Conservation (phyloP, 2,329 filamentous ascomycete species). For the Cadophora gregata region DNA sequence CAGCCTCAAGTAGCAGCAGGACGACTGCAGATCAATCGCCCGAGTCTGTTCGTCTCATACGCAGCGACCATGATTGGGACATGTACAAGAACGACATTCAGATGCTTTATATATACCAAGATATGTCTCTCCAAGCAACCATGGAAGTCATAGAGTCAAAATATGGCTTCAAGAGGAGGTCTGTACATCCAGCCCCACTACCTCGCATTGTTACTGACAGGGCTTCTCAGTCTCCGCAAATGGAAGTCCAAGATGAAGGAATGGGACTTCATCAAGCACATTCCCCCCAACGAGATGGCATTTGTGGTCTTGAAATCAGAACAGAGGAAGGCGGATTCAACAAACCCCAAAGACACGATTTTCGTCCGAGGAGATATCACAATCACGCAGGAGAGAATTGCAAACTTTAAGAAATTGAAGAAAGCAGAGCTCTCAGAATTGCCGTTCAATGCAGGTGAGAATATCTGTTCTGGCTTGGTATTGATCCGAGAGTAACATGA, state of each 20-base stretch:
- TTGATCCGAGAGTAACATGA: neutral
- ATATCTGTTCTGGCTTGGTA: neutral
- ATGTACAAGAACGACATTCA: slow-evolving; percentile 3
- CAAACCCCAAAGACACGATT: neutral
- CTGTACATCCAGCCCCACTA: neutral
- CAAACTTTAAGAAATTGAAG: slow-evolving; percentile 6
- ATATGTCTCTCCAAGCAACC: neutral
- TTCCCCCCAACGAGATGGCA: neutral
- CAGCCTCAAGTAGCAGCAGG: neutral
- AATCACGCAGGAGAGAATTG: neutral
- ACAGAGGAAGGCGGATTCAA: neutral
- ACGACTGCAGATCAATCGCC: neutral
- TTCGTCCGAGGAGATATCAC: neutral
- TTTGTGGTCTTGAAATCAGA: neutral
- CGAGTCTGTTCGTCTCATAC: neutral
- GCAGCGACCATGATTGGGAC: slow-evolving; percentile 7
- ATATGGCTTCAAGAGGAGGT: slow-evolving; percentile 2
- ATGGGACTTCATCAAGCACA: slow-evolving; percentile 9
- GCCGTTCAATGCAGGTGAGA: neutral
- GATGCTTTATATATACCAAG: neutral
- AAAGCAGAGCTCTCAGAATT: neutral
- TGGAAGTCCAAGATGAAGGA: slow-evolving; percentile 15
- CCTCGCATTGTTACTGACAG: neutral
- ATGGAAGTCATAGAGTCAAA: slow-evolving; percentile 4
- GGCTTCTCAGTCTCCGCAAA: neutral